These are phyloP conservation scores for Acanthamoeba castellanii DNA, from an alignment of 208 protist species.

Conservation along the genomic window DNA sequence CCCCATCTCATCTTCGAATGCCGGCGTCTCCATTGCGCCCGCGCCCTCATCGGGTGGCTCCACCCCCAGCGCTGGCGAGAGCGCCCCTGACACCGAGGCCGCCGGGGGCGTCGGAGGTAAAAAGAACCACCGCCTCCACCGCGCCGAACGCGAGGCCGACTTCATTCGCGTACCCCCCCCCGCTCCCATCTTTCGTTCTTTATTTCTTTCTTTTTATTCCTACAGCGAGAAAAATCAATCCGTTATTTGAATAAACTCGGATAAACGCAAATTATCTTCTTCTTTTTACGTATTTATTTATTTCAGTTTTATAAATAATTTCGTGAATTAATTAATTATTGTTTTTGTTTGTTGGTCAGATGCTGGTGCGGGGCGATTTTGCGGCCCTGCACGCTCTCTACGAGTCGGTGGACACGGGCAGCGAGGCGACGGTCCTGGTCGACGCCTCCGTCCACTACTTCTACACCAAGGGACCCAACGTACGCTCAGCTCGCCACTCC, in stretches of 20 bases:
- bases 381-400: constrained; percentile 52
- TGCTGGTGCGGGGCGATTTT: constrained; percentile 70
- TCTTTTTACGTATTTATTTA: neutral
- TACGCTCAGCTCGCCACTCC: neutral
- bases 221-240: neutral
- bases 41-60: no score
- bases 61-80: no score
- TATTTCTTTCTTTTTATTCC: neutral
- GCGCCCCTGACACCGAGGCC: neutral
- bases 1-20: neutral
- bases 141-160: constrained; percentile 47
- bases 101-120: neutral
- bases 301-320: neutral
- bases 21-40: neutral
- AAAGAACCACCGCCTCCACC: constrained; percentile 58
- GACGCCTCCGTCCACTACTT: constrained; percentile 62
- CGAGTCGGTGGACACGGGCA: constrained; percentile 43
- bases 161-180: constrained; percentile 34
- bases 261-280: no score
- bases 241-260: neutral
- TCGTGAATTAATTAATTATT: neutral
- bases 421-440: constrained; percentile 57
- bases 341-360: neutral
- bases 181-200: neutral
- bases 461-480: constrained; percentile 60